These are phyloP conservation scores for Leucocoprinus sp. DNA, from an alignment of 768 basidiomycete species.

Conservation along the genomic window DNA sequence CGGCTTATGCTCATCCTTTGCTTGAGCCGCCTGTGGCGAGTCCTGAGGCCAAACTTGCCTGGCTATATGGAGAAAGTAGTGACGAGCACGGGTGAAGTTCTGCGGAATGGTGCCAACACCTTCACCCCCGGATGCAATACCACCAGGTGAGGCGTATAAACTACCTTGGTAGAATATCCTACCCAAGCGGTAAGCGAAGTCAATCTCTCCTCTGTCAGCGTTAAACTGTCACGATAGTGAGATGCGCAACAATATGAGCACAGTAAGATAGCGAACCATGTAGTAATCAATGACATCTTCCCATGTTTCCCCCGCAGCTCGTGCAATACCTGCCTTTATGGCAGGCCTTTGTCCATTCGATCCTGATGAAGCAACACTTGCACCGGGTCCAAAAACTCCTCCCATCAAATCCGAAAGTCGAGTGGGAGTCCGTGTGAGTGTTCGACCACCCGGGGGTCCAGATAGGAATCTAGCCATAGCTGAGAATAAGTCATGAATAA, in stretches of 20 bases:
- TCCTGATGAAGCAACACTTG: constrained; percentile 88
- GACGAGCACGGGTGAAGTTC: constrained; percentile 65
- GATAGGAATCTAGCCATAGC: constrained; percentile 76
- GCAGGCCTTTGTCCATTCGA: constrained; percentile 62
- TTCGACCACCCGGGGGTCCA: constrained; percentile 88
- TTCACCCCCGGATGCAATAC: constrained; percentile 81
- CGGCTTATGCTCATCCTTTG: constrained; percentile 44
- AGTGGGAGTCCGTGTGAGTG: constrained; percentile 74
- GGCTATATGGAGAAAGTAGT: constrained; percentile 82
- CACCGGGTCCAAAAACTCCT: constrained; percentile 91
- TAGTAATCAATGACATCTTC: constrained; percentile 91
- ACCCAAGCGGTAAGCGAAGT: constrained; percentile 89
- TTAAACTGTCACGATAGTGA: constrained; percentile 58
- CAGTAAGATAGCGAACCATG: constrained; percentile 39
- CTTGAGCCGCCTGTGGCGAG: constrained; percentile 44
- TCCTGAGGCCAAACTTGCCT: constrained; percentile 86
- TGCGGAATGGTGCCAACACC: constrained; percentile 85
- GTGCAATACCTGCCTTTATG: constrained; percentile 76
- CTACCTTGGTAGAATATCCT: constrained; percentile 95
- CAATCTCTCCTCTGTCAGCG: constrained; percentile 83
- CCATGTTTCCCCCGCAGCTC: constrained; percentile 89
- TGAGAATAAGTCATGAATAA: constrained; percentile 17
- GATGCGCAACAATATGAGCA: background rate
- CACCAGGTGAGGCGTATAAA: constrained; percentile 73
- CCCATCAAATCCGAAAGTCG: constrained; percentile 85